Percentiles rank a stretch among this genome's conserved stretches.
Conservation (phyloP, 2,329 filamentous ascomycete genomes). For the Clarireedia homoeocarpa region DNA sequence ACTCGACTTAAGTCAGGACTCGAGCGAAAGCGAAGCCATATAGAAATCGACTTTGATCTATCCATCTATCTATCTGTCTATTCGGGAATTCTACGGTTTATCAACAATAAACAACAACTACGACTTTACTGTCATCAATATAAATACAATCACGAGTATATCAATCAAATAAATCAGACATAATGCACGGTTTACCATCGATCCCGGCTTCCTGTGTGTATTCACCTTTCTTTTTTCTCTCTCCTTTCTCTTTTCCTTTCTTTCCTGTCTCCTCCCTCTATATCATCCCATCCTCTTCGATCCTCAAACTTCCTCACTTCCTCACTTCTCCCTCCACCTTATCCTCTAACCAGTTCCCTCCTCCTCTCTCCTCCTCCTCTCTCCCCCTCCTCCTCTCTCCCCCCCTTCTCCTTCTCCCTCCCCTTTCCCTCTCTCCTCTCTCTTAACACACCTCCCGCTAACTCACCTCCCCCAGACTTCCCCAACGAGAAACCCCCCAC, state of each 20-base stretch:
- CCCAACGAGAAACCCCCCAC: slow-evolving; percentile 20
- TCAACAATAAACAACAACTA: background rate
- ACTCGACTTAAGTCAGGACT: too few species aligned
- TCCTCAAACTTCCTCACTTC: background rate
- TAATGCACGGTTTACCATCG: background rate
- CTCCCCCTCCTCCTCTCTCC: background rate
- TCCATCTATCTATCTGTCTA: background rate
- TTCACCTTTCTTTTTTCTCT: background rate
- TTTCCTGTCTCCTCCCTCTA: background rate
- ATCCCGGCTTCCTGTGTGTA: background rate
- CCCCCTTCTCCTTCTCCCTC: background rate
- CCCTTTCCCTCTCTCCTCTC: background rate
- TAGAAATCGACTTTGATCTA: background rate
- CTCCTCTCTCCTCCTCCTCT: background rate
- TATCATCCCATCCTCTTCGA: background rate
- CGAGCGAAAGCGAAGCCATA: too few species aligned
- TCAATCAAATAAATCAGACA: background rate
- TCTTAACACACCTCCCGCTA: background rate
- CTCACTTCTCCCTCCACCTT: background rate
- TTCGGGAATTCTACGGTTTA: too few species aligned
- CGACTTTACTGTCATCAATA: background rate
- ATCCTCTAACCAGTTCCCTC: background rate
- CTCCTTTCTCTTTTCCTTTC: background rate
- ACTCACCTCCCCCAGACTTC: slow-evolving; percentile 10
- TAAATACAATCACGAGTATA: background rate